phyloP scores from a whole-genome alignment of 2,329 filamentous ascomycete genomes.

The Zymoseptoria crescenta region DNA sequence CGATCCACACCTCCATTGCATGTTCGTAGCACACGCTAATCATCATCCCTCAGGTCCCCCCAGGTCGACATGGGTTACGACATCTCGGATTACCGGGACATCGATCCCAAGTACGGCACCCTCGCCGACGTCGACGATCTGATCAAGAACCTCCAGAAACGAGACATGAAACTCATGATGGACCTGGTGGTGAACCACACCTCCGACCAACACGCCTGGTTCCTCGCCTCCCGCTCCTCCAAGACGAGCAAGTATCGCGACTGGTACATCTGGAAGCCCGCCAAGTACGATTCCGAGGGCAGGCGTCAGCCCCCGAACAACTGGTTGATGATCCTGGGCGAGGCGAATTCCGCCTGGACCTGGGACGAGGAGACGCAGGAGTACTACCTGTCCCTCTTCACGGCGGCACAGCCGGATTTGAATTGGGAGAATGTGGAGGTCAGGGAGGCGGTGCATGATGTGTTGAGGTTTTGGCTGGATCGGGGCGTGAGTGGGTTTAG shows the following conservation, averaged over 20 bases:
- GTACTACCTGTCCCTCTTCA: slow-evolving; percentile 43
- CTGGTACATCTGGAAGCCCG: slow-evolving; percentile 60
- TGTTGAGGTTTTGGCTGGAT: slow-evolving; percentile 43
- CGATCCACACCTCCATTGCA: not conserved
- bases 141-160: slow-evolving; percentile 36
- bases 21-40: not conserved
- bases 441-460: slow-evolving; percentile 39
- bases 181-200: slow-evolving; percentile 33
- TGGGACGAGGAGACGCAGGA: slow-evolving; percentile 41
- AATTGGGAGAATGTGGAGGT: slow-evolving; percentile 43
- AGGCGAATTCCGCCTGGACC: slow-evolving; percentile 36
- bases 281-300: slow-evolving; percentile 47
- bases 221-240: slow-evolving; percentile 46
- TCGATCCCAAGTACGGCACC: slow-evolving; percentile 42
- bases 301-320: slow-evolving; percentile 53
- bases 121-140: slow-evolving; percentile 40
- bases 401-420: slow-evolving; percentile 40
- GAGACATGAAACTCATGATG: slow-evolving; percentile 44
- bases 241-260: slow-evolving; percentile 48
- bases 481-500: slow-evolving; percentile 39
- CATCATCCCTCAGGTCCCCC: not conserved
- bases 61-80: slow-evolving; percentile 39
- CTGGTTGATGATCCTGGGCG: slow-evolving; percentile 34
- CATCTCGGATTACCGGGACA: slow-evolving; percentile 40
- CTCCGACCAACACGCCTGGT: slow-evolving; percentile 48